Evolutionary conservation across 2,329 filamentous ascomycete species (phyloP).

Genomic region (Aspergillus neoniger): DNA sequence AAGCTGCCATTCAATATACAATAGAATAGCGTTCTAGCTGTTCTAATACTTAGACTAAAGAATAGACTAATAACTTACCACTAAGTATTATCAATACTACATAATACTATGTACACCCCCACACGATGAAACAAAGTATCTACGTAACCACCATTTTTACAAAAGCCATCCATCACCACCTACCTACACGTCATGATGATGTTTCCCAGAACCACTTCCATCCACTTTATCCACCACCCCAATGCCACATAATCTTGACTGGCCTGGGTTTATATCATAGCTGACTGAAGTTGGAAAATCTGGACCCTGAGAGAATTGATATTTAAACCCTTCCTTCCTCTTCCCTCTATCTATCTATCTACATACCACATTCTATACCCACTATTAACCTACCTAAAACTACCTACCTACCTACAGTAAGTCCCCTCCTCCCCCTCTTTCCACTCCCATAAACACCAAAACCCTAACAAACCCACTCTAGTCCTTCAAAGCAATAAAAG

Average conservation of each 20-base stretch:
- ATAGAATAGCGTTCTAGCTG: neutral
- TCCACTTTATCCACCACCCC: too few relatives aligned
- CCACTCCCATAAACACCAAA: neutral
- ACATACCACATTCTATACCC: neutral
- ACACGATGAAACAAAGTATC: neutral
- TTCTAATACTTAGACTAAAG: neutral
- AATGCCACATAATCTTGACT: neutral
- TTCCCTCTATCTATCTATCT: neutral
- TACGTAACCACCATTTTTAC: neutral
- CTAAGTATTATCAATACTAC: too few relatives aligned
- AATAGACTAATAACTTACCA: too few relatives aligned
- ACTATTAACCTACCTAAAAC: too few relatives aligned
- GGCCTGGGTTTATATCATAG: neutral
- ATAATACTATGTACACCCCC: neutral
- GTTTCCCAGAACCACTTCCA: constrained; percentile 11
- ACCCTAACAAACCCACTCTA: neutral
- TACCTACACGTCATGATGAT: constrained; percentile 36
- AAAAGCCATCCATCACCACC: neutral
- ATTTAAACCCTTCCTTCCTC: neutral
- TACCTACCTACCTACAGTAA: neutral
- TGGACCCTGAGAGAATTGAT: neutral
- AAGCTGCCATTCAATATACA: too few relatives aligned
- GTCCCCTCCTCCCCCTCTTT: too few relatives aligned
- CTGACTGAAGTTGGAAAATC: neutral
- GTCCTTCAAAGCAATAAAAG: neutral